Evolutionary conservation across 208 protist species (phyloP).

Genomic region (Borovskyia barvae): DNA sequence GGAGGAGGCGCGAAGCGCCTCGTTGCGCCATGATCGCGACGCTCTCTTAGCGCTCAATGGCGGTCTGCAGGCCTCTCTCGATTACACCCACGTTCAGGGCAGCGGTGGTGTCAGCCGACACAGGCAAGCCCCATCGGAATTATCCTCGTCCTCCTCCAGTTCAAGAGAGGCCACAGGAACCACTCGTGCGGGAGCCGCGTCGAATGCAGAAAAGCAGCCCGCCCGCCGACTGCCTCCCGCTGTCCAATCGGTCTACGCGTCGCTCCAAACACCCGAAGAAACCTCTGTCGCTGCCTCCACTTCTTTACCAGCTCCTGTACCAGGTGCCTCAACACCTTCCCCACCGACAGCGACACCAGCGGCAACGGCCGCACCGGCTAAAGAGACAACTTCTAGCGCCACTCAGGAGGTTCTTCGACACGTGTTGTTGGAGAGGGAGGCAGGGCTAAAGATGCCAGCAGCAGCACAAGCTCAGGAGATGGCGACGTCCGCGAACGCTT

Average conservation of each 20-base stretch:
- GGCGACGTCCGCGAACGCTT: too few relatives aligned
- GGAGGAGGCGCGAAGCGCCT: slow-evolving; percentile 32
- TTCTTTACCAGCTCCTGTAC: neutral
- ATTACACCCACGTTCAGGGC: slow-evolving; percentile 4
- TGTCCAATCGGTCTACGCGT: slow-evolving; percentile 17
- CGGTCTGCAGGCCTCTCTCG: slow-evolving; percentile 28
- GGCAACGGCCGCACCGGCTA: slow-evolving; percentile 2
- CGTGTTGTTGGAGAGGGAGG: slow-evolving; percentile 22
- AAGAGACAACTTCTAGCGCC: neutral
- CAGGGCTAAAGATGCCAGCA: slow-evolving; percentile 4
- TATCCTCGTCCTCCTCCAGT: neutral
- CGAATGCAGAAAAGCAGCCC: neutral
- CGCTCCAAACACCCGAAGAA: slow-evolving; percentile 10
- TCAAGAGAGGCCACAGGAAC: neutral
- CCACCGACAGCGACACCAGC: neutral
- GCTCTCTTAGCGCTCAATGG: slow-evolving; percentile 39
- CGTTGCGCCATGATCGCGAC: slow-evolving; percentile 52
- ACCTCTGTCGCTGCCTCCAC: slow-evolving; percentile 1
- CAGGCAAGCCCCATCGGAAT: neutral
- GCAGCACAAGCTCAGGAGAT: neutral
- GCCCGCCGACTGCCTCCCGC: slow-evolving; percentile 11
- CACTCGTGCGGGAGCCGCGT: neutral
- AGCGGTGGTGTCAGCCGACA: neutral
- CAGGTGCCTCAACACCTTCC: slow-evolving; percentile 5
- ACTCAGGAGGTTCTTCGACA: slow-evolving; percentile 19